Conservation (phyloP, 129 eudicot species). For the Tanacetum coccineum region DNA sequence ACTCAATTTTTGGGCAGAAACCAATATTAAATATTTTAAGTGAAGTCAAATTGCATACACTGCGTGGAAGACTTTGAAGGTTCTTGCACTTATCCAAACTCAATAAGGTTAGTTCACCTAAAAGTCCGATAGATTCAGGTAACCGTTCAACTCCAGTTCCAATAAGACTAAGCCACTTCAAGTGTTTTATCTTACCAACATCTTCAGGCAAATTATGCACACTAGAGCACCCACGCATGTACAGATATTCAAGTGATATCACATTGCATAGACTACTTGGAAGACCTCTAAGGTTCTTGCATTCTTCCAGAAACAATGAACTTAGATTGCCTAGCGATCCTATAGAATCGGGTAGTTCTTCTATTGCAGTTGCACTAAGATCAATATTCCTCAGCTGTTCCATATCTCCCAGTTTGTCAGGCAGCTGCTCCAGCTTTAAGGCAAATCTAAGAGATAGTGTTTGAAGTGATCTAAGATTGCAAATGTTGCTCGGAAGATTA, state of each 20-base stretch:
- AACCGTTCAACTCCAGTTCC: slow-evolving; percentile 2
- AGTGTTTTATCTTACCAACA: slow-evolving; percentile 14
- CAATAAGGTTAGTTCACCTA: slow-evolving; percentile 19
- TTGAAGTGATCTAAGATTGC: slow-evolving; percentile 23
- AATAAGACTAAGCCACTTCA: slow-evolving; percentile 9
- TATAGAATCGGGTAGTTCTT: slow-evolving; percentile 9
- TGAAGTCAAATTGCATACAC: slow-evolving; percentile 1
- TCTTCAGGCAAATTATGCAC: slow-evolving; percentile 22
- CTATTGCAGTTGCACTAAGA: slow-evolving; percentile 10
- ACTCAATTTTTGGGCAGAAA: slow-evolving; percentile 7
- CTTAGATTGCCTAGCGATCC: slow-evolving; percentile 2
- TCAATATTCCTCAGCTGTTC: slow-evolving; percentile 17
- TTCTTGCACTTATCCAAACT: slow-evolving; percentile 12
- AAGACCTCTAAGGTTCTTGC: slow-evolving; percentile 21
- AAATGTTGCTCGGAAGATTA: slow-evolving; percentile 26
- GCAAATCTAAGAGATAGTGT: slow-evolving; percentile 14
- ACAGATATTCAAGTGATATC: slow-evolving; percentile 11
- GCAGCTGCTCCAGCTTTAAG: slow-evolving; percentile 18
- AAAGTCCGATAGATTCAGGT: slow-evolving; percentile 18
- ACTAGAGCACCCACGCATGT: slow-evolving; percentile 20
- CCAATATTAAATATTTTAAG: slow-evolving; percentile 15
- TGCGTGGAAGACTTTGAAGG: slow-evolving; percentile 11
- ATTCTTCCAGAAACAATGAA: neutral
- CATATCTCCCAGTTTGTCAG: slow-evolving; percentile 23
- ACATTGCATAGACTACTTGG: slow-evolving; percentile 26